Evolutionary conservation across 2,329 filamentous ascomycete genomes (phyloP).

Genomic region (Xenosphaeropsis pyriputrescens): DNA sequence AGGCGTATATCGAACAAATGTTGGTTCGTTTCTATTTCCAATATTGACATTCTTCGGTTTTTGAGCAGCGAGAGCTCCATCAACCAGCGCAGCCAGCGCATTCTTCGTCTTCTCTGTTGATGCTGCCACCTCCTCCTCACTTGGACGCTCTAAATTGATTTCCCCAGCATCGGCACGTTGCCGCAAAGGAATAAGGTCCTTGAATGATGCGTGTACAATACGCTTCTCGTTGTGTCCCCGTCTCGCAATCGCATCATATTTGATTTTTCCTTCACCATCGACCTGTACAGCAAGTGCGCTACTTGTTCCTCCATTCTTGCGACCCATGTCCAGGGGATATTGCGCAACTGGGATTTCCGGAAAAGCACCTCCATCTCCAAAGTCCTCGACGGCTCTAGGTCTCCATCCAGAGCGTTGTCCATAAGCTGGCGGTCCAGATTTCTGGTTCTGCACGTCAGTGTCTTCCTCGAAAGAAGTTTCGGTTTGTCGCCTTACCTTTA

Average conservation of each 20-base stretch:
- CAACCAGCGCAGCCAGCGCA: conserved; percentile 69
- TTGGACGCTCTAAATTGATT: conserved; percentile 72
- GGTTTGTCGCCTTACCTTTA: conserved; percentile 37
- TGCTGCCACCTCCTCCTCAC: conserved; percentile 67
- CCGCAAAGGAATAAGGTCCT: conserved; percentile 85
- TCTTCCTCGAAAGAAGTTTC: conserved; percentile 2
- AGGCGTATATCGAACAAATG: conserved; percentile 90
- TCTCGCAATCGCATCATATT: conserved; percentile 88
- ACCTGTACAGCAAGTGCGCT: conserved; percentile 91
- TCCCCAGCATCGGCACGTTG: conserved; percentile 90
- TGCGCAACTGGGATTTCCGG: conserved; percentile 89
- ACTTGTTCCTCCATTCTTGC: conserved; percentile 53
- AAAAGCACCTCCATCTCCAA: conserved; percentile 90
- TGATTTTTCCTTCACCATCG: conserved; percentile 81
- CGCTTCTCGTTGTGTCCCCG: conserved; percentile 74
- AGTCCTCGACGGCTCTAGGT: conserved; percentile 78
- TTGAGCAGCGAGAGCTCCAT: conserved; percentile 77
- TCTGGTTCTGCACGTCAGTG: conserved; percentile 24
- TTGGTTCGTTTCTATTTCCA: conserved; percentile 68
- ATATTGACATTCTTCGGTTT: conserved; percentile 91
- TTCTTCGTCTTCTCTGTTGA: conserved; percentile 81
- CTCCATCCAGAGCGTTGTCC: conserved; percentile 82
- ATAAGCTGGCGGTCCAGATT: conserved; percentile 74
- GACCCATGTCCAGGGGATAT: conserved; percentile 91
- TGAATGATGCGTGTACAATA: conserved; percentile 90